Conservation (phyloP, 106 monocot genomes). For the Xerophyta viscosa region DNA sequence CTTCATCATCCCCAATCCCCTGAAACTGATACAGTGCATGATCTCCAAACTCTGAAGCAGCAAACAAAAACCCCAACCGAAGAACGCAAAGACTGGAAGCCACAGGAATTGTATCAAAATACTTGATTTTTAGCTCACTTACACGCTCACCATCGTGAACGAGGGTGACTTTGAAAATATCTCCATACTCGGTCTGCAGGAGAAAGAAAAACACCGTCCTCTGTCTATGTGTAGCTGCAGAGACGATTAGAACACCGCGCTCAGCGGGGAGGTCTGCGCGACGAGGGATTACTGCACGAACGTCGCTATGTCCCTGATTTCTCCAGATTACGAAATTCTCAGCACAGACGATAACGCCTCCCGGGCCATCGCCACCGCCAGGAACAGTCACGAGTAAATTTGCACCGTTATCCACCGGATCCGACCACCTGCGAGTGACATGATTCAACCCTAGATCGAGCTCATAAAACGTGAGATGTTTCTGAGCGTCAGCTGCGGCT, state of each 20-base stretch:
- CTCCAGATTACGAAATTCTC: constrained; percentile 94
- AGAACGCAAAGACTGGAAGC: constrained; percentile 79
- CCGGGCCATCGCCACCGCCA: constrained; percentile 89
- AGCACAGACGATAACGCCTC: constrained; percentile 87
- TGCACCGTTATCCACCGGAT: constrained; percentile 86
- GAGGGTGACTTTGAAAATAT: constrained; percentile 73
- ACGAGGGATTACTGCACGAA: constrained; percentile 82
- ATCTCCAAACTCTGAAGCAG: constrained; percentile 91
- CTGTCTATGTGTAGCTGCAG: constrained; percentile 72
- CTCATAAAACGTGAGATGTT: constrained; percentile 96
- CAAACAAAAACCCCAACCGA: constrained; percentile 76
- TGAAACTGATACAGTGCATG: constrained; percentile 87
- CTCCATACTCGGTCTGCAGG: constrained; percentile 90
- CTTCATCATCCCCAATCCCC: constrained; percentile 80
- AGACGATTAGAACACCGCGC: constrained; percentile 77
- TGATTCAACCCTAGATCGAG: constrained; percentile 95
- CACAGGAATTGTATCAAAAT: constrained; percentile 90
- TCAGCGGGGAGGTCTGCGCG: constrained; percentile 80
- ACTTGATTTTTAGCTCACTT: constrained; percentile 84
- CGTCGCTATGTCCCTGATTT: constrained; percentile 92
- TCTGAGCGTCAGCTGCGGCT: constrained; percentile 80
- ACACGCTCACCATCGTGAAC: constrained; percentile 69
- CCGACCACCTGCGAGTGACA: constrained; percentile 83
- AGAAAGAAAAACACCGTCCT: constrained; percentile 93
- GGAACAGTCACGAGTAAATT: constrained; percentile 83